Base-by-base conservation (phyloP, 75 land plant species). In the Larix kaempferi region DNA sequence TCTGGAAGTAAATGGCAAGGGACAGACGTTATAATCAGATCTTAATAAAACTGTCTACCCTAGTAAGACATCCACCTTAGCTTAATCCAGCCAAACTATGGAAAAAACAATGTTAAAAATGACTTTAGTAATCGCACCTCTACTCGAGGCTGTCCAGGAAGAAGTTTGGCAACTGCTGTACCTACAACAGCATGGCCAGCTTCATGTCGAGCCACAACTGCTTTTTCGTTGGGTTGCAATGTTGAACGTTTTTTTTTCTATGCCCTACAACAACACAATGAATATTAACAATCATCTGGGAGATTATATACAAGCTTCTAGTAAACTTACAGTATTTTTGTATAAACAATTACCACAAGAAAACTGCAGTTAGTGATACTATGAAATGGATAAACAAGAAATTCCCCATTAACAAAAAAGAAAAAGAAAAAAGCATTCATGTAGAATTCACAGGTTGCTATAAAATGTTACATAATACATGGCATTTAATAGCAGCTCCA, bases 161-260 rank as follows among this genome's bases (percentile, higher is more conserved):
- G 95, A 80, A 95, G 86, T 78, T 86, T 95, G 74, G 99, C 98
- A 77, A 97, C 92, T 33, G 99, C 99, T 59, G 99, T 97, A 16
- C 99, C 99, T 33, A 97, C 98, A 59, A 97, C 95, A 71, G 99
- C 99, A 88, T 97, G 99, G 39, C 99, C 99, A 82, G 94, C 99
- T 83, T 97, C 99, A 91, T 97, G 99, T 71, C 99, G 80, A 79
- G 99, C 99, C 78, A 97, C 99, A 39, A 97, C 99, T 65, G 91
- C 95, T 80, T 95, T 97, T 81, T 97, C 99, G 83, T 78, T 82
- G 13, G 90, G 98, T 75, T 89, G 86, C 79, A 97, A 80, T 74
- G 90, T 95, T 49, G 94, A 89, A 67, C 90, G 90, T 80, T 97
- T 97, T 89, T n/a, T 97, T 97, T 77, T 97, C 99, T 82, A 97